Evolutionary conservation across 306 rosid species (phyloP).

Genomic region (Rosa lucieae): DNA sequence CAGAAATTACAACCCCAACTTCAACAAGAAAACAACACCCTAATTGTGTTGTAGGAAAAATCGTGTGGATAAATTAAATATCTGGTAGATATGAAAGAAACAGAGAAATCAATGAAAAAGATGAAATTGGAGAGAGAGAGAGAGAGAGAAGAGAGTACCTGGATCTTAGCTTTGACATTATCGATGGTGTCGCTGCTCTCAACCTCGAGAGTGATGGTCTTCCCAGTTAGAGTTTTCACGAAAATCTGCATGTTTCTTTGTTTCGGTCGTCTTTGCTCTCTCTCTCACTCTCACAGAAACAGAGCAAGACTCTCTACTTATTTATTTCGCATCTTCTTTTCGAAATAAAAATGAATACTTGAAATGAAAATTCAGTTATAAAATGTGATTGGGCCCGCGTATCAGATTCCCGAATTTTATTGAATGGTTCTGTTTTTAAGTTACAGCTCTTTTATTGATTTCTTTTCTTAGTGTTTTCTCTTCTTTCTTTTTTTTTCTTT

Average conservation of each 20-base stretch:
- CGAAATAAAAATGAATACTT: too few species aligned
- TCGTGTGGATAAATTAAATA: too few species aligned
- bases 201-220: constrained; percentile 24
- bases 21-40: neutral
- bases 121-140: neutral
- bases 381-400: neutral
- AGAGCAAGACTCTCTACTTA: neutral
- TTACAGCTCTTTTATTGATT: too few species aligned
- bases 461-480: too few species aligned
- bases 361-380: too few species aligned
- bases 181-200: constrained; percentile 27
- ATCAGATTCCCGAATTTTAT: neutral
- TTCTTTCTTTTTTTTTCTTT: too few species aligned
- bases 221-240: constrained; percentile 19
- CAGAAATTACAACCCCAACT: neutral
- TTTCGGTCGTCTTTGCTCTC: neutral
- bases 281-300: neutral
- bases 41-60: neutral
- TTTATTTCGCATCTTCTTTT: neutral
- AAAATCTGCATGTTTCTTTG: constrained; percentile 8
- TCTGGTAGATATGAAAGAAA: neutral
- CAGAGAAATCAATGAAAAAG: neutral
- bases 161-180: constrained; percentile 23
- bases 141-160: neutral
- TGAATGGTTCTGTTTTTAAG: too few species aligned